Evolutionary conservation across 2,329 filamentous ascomycete species (phyloP), one percentile per base, ranked within the genome.

Genomic region (Aspergillus floridensis): DNA sequence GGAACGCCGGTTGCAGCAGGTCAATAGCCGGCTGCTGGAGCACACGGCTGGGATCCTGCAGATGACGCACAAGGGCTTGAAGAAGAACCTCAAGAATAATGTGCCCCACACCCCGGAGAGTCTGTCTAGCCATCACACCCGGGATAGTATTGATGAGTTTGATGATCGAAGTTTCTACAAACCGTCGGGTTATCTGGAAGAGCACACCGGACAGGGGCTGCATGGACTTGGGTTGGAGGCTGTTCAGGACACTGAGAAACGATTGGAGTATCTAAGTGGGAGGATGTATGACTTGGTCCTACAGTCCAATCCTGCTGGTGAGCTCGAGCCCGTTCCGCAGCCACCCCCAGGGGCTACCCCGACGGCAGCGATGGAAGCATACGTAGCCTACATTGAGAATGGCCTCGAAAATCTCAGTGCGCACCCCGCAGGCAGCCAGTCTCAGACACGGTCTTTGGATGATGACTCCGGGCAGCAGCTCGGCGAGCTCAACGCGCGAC

Each of bases 21-120:
- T 91, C 8, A 90, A 96, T 69, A 85, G 85, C 67, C 86, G 87
- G 62, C 79, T 99, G 49, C 79, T 98, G 53, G 88, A 93, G 73
- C 95, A 99, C 73, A 98, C 93, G 0, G 93, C 95, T 14, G 93
- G 91, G 49, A 91, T 99, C 44, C 79, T 99, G 56, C 92, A 96
- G 72, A 84, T 96, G 74, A 96, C 93, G 8, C 93, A 98, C 76
- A 89, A 88, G 67, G 86, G 85, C 0, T 81, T 89, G n/a, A 81
- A 82, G 59, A 89, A 85, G 69, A 85, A 84, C 65, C 74, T 79
- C 7, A 77, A 80, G 53, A 76, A 76, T 56, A 62, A 63, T 49
- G 74, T 91, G 62, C 89, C 89, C 5, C 87, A 88, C 57, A 92
- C 88, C 67, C 89, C 89, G 7, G 89, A 91, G 71, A 92, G 88